Percentiles rank a stretch among this genome's conserved stretches.
These are phyloP conservation scores for Entamoeba moshkovskii DNA, from an alignment of 208 protist genomes.

Conservation along the genomic window DNA sequence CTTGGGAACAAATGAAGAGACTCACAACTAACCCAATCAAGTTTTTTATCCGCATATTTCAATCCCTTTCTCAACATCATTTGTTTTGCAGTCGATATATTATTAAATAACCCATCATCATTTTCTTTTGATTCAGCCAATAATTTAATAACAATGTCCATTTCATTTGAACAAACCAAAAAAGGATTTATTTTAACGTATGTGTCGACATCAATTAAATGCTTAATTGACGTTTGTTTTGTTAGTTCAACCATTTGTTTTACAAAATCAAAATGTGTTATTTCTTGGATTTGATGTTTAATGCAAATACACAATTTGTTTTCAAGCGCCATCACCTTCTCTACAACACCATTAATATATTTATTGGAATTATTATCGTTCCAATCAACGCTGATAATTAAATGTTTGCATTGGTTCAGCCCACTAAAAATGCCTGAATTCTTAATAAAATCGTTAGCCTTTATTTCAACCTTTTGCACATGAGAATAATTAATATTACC, in stretches of 20 bases:
- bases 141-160: neutral
- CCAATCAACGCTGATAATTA: too few species aligned
- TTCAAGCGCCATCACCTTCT: too few species aligned
- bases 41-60: neutral
- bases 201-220: neutral
- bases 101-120: neutral
- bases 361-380: too few species aligned
- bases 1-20: neutral
- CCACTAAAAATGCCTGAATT: neutral
- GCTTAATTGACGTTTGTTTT: too few species aligned
- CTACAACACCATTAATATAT: too few species aligned
- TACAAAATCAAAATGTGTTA: too few species aligned
- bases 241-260: too few species aligned
- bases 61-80: neutral
- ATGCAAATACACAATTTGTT: too few species aligned
- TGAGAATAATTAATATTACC: neutral
- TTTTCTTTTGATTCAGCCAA: neutral
- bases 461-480: neutral
- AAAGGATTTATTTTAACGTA: neutral
- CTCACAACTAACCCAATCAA: neutral
- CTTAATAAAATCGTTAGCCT: neutral
- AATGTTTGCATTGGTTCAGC: neutral
- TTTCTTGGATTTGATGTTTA: too few species aligned
- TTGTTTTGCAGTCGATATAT: neutral
- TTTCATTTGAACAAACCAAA: neutral